phyloP scores from a whole-genome alignment of 306 rosid genomes.

The Urtica urens region DNA sequence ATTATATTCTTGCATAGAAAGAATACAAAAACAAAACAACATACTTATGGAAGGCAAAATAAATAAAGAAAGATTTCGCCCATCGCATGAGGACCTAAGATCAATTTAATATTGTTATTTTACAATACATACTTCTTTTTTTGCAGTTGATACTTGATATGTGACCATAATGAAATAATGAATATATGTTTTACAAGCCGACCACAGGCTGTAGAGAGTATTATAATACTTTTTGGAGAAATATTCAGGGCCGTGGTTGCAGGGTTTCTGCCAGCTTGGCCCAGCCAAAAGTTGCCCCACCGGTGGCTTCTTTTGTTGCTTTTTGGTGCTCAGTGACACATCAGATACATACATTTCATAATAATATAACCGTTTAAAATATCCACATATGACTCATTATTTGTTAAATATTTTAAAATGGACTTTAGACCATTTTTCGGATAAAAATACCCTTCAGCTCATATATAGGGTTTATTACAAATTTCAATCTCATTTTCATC shows the following conservation, averaged over 20 bases:
- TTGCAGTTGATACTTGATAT: too few relatives aligned
- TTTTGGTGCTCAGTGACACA: slow-evolving; percentile 25
- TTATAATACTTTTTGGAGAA: not conserved
- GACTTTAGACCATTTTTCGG: too few relatives aligned
- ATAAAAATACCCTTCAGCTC: too few relatives aligned
- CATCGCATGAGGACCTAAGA: slow-evolving; percentile 7
- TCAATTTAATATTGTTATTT: not conserved
- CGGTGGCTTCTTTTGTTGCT: slow-evolving; percentile 14
- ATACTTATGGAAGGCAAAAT: not conserved
- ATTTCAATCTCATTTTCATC: too few relatives aligned
- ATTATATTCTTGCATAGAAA: not conserved
- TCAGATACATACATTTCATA: not conserved
- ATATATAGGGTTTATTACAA: too few relatives aligned
- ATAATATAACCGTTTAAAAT: too few relatives aligned
- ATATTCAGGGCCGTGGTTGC: not conserved
- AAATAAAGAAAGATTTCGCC: not conserved
- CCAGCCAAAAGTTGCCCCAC: slow-evolving; percentile 24
- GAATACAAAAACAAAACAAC: not conserved
- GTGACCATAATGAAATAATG: not conserved
- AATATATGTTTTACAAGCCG: slow-evolving; percentile 10
- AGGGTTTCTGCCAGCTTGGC: slow-evolving; percentile 21
- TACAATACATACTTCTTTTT: too few relatives aligned
- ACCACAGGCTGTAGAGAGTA: slow-evolving; percentile 14
- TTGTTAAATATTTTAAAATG: too few relatives aligned
- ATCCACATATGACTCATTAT: too few relatives aligned